Evolutionary conservation across 2,329 filamentous ascomycete genomes (phyloP), one percentile per base, ranked within the genome.

Genomic region (Pyricularia sp.): DNA sequence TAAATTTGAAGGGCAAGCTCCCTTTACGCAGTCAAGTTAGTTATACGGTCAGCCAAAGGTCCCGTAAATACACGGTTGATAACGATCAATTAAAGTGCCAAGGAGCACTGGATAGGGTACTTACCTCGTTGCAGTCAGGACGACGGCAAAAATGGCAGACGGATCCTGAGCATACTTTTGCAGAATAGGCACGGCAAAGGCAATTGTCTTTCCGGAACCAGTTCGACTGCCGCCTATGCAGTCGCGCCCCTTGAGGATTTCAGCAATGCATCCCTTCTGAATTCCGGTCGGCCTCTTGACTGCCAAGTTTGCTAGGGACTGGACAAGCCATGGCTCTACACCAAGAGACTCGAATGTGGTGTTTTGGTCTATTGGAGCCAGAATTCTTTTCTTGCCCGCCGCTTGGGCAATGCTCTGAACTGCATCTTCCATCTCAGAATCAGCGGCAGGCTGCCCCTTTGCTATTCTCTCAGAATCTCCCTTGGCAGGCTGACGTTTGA

Each of bases 1-100:
- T 88, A 96, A 62, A 99, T 97, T 74, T 99, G 94, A 26, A 97
- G 83, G 4, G 94, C 94, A 66, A 99, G 84, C 78, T 99, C 94
- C 71, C 90, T 68, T 30, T 44, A n/a, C 28, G 62, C 22, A 40
- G n/a, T 6, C 30, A 44, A 30, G 33, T 24, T 19, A 35, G 10
- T 16, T n/a, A 13, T 62, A 65, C 30, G 65, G 40, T 49, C 19
- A 49, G 40, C 19, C 19, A n/a, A 19, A 49, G 40, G 19, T 49
- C 2, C 40, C 40, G 5, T 19, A n/a, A 49, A 49, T 19, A n/a
- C 19, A 19, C 5, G 19, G 5, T 49, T 3, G 19, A 19, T 8
- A 49, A n/a, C 8, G 16, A 49, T 49, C 40, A n/a, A 49, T 1
- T 24, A 31, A 24, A 35, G n/a, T 26, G 19, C 19, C 1, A 1